Base-by-base conservation (phyloP, 2,329 filamentous ascomycete genomes). In the Ascosphaera aggregata region DNA sequence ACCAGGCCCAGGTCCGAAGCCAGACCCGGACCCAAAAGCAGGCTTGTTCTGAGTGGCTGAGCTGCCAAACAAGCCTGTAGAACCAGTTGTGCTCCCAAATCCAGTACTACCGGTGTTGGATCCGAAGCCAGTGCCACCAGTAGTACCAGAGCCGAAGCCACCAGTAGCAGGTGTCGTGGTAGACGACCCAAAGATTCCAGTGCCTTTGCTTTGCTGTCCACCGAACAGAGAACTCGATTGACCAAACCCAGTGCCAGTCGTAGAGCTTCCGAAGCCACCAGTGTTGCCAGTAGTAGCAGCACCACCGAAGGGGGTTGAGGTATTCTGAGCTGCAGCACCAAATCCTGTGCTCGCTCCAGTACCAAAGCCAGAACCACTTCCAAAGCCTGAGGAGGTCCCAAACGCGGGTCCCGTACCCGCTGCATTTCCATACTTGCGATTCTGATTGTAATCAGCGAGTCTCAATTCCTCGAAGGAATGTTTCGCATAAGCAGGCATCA, bases 401-500 rank as follows among this genome's bases (percentile, higher is more conserved):
- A 94, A 94, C 5, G 78, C 80, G 42, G 84, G 84, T 36, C 72
- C 63, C 46, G 84, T 78, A 20, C 81, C 82, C 44, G 77, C 81
- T 34, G 70, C 68, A 56, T 86, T 92, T 24, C 85, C 89, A 53
- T 71, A 81, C 40, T 77, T 76, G 42, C 85, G 74, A 38, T 85
- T 85, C 56, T 85, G 79, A 42, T 76, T 71, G 54, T 98, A 98
- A 57, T 98, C 89, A 36, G 73, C 81, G 43, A 92, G 58, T 51
- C 80, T 69, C 40, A 89, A 60, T 55, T 89, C 77, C 49, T 78
- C 89, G n/a, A 80, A 71, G 8, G 86, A 94, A 64, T 78, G 95
- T 54, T 89, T 91, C 55, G 76, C 61, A 41, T 65, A 65, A 4
- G 62, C 59, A 36, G 52, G 53, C 59, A 62, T 61, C 40, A 63